Conservation (phyloP, 257 asterid genomes). For the Solanum rostratum region DNA sequence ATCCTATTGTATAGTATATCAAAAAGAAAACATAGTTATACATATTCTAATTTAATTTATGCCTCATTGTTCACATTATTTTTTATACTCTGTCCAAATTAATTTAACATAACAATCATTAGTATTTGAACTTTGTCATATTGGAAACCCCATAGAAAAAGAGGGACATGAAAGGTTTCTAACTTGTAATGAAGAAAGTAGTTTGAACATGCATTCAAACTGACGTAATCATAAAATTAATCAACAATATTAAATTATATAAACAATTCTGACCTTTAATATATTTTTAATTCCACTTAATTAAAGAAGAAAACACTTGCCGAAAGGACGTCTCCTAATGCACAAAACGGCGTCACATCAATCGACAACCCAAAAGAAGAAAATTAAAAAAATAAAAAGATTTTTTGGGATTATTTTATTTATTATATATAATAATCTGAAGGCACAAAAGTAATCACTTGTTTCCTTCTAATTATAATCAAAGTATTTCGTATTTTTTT, state of each 20-base stretch:
- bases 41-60: not conserved
- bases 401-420: not conserved
- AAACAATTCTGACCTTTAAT: not conserved
- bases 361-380: constrained; percentile 12
- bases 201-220: constrained; percentile 12
- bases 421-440: not conserved
- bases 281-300: not conserved
- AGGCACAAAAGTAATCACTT: constrained; percentile 8
- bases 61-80: not conserved
- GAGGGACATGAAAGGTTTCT: not conserved
- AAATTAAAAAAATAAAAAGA: not conserved
- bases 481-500: not conserved
- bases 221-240: not conserved
- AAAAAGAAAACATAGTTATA: not conserved
- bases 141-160: not conserved
- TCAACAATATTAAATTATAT: not conserved
- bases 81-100: not conserved
- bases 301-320: constrained; percentile 8
- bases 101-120: not conserved
- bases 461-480: constrained; percentile 4
- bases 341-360: not conserved
- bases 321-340: constrained; percentile 14
- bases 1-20: not conserved
- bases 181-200: not conserved
- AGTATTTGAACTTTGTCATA: not conserved